A percentile compares a stretch with the other conserved stretches of the same genome.
These are phyloP conservation scores for Candida sphagnicola DNA, from an alignment of 805 yeast species.

Conservation along the genomic window DNA sequence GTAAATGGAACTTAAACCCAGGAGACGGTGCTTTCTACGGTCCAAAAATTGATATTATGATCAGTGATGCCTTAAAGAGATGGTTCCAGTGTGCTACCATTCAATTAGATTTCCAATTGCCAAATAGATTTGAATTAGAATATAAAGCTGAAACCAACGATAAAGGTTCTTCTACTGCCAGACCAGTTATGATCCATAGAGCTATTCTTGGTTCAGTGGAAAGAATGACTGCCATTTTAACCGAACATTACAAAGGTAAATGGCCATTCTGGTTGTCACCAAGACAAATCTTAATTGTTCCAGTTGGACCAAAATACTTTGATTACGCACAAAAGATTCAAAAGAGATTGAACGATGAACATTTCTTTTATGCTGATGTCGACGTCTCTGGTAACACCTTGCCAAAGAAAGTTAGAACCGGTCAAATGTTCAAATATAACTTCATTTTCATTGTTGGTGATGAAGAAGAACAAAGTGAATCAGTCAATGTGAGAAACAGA, in stretches of 20 bases:
- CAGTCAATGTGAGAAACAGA: slow-evolving; percentile 96
- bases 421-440: slow-evolving; percentile 91
- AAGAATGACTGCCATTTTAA: slow-evolving; percentile 97
- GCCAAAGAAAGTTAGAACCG: slow-evolving; percentile 97
- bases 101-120: slow-evolving; percentile 98
- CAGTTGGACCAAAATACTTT: slow-evolving; percentile 91
- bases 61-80: slow-evolving; percentile 90
- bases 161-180: slow-evolving; percentile 52
- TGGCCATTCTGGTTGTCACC: slow-evolving; percentile 99
- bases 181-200: slow-evolving; percentile 99
- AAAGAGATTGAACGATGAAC: slow-evolving; percentile 55
- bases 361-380: slow-evolving; percentile 87
- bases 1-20: slow-evolving; percentile 89
- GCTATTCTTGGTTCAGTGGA: slow-evolving; percentile 98
- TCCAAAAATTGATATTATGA: slow-evolving; percentile 94
- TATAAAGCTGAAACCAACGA: slow-evolving; percentile 65
- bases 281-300: slow-evolving; percentile 92
- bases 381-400: slow-evolving; percentile 94
- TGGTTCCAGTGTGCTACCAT: slow-evolving; percentile 99
- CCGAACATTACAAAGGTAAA: slow-evolving; percentile 97
- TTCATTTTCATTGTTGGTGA: slow-evolving; percentile 97
- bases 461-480: slow-evolving; percentile 71
- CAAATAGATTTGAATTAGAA: slow-evolving; percentile 86
- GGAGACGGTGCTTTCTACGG: slow-evolving; percentile 98
- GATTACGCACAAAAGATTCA: slow-evolving; percentile 86